These are phyloP conservation scores for Fusarium concolor DNA, from an alignment of 2,329 filamentous ascomycete genomes.

Conservation along the genomic window DNA sequence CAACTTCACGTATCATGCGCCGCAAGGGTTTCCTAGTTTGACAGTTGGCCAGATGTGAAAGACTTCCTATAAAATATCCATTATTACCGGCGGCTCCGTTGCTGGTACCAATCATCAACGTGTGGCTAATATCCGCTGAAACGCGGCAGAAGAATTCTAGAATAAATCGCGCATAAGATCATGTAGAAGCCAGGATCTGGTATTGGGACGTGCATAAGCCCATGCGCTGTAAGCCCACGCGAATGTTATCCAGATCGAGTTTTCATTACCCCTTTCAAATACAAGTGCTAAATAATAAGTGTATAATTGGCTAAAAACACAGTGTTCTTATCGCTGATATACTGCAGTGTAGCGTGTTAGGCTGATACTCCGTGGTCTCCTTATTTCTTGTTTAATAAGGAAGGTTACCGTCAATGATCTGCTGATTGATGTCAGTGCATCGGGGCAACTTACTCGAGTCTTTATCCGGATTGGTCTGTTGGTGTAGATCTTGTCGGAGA, in stretches of 20 bases:
- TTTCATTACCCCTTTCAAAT: slow-evolving; percentile 3
- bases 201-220: slow-evolving; percentile 21
- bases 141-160: slow-evolving; percentile 17
- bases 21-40: not conserved
- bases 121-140: not conserved
- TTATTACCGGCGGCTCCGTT: not conserved
- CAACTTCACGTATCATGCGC: not conserved
- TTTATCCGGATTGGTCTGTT: not conserved
- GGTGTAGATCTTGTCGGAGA: slow-evolving; percentile 17
- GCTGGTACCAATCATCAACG: not conserved
- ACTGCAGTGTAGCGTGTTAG: not conserved
- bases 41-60: not conserved
- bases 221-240: not conserved
- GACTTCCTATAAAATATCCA: not conserved
- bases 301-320: not conserved
- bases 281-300: not conserved
- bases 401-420: not conserved
- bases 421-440: slow-evolving; percentile 7
- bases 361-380: not conserved
- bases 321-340: not conserved
- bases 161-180: slow-evolving; percentile 35
- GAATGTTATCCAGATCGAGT: not conserved
- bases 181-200: not conserved
- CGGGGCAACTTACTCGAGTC: slow-evolving; percentile 12
- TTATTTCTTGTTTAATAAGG: not conserved